Percentiles rank a stretch among this genome's conserved stretches.
phyloP scores from a whole-genome alignment of 345 rosid genomes.

The Camelina sativa region DNA sequence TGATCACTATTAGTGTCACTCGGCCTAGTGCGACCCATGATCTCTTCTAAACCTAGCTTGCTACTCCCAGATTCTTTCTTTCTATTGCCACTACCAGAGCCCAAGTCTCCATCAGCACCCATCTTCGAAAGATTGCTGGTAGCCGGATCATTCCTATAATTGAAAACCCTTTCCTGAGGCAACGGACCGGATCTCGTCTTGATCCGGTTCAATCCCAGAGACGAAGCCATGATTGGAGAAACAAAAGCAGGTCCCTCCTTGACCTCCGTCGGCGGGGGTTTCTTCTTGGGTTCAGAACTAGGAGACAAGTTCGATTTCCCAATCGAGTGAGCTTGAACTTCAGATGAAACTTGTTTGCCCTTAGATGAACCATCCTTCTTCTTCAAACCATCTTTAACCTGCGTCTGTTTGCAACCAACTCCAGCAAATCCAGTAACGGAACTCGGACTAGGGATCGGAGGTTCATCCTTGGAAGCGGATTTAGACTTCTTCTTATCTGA shows the following conservation, averaged over 20 bases:
- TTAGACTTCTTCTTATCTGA: conserved; percentile 85
- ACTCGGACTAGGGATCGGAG: conserved; percentile 40
- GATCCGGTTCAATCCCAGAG: conserved; percentile 89
- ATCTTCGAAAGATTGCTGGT: conserved; percentile 83
- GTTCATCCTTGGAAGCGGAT: conserved; percentile 60
- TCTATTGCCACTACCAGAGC: conserved; percentile 50
- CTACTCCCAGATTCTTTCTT: conserved; percentile 64
- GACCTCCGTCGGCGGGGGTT: conserved; percentile 36
- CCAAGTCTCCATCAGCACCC: conserved; percentile 48
- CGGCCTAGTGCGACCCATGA: conserved; percentile 38
- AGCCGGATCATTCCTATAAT: conserved; percentile 63
- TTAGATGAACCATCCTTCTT: conserved; percentile 68
- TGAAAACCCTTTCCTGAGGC: conserved; percentile 82
- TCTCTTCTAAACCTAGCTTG: conserved; percentile 53
- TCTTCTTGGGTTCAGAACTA: conserved; percentile 53
- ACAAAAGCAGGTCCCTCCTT: conserved; percentile 60
- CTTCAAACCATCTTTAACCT: conserved; percentile 62
- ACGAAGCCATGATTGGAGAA: conserved; percentile 87
- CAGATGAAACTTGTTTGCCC: conserved; percentile 43
- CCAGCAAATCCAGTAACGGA: conserved; percentile 40
- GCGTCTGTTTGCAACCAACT: conserved; percentile 54
- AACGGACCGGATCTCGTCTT: conserved; percentile 97
- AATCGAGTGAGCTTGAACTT: conserved; percentile 41
- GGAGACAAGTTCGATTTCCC: conserved; percentile 48
- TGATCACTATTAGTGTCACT: conserved; percentile 52